Base-by-base conservation (phyloP, 208 protist genomes). In the Crithidia mellificae region DNA sequence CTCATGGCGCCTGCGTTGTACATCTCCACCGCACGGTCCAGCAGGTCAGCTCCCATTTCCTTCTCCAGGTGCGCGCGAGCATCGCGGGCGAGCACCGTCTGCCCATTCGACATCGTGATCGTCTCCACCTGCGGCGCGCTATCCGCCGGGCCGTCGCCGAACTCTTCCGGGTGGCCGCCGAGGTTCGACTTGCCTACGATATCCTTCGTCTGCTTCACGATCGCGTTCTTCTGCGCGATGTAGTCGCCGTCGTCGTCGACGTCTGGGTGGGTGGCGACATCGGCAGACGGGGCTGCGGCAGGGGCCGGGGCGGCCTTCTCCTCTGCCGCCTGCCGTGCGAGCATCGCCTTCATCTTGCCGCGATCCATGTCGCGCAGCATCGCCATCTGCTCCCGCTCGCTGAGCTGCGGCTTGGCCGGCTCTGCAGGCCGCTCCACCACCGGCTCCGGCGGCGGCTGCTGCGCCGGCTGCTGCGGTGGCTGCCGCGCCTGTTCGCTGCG, bases 361-460 rank as follows among this genome's bases (percentile, higher is more conserved):
- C 88, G 76, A 66, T 91, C 83, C 91, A 96, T 96, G 54, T 87
- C 88, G 50, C 91, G 91, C 68, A 96, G 75, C 86, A 88, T 84
- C n/a, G 83, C 85, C 85, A 93, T 88, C 83, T 94, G 91, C 70
- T 96, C 91, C 34, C 84, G 78, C 68, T 92, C 83, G 56, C 79
- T 89, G 57, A 88, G 78, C 75, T 87, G 82, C 17, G 74, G 81
- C 44, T 71, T 74, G 38, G 69, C 67, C 59, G 70, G 71, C 50
- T 78, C 68, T 27, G 41, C 25, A 25, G 38, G 56, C 17, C 34
- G 29, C 47, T 63, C 62, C 36, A 30, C 54, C 59, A 41, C 54
- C 32, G 19, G 39, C n/a, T 57, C 25, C 25, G 20, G 53, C 41
- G 46, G 54, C 47, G 43, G 20, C 53, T 43, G 53, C 34, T 30